These are phyloP conservation scores for Nothophoma quercina DNA, from an alignment of 2,329 filamentous ascomycete genomes.

Conservation along the genomic window DNA sequence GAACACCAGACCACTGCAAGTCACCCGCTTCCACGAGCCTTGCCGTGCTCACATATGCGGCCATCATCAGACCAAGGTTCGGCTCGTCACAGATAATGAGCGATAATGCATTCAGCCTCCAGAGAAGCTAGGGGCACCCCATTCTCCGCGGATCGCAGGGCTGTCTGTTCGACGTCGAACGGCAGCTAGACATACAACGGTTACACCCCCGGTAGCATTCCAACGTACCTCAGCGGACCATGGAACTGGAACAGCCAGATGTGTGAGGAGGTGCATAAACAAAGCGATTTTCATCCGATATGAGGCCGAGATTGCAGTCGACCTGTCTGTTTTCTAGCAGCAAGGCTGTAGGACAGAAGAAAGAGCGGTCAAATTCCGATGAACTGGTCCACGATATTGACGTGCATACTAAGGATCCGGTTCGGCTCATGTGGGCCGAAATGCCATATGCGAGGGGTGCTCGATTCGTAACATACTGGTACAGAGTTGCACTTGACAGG, in stretches of 20 bases:
- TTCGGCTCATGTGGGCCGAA: slow-evolving; percentile 13
- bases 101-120: slow-evolving; percentile 6
- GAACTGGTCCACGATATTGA: slow-evolving; percentile 14
- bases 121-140: slow-evolving; percentile 10
- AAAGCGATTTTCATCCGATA: slow-evolving; percentile 5
- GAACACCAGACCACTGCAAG: slow-evolving; percentile 10
- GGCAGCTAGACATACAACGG: slow-evolving; percentile 18
- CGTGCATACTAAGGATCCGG: slow-evolving; percentile 6
- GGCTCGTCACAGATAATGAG: slow-evolving; percentile 6
- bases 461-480: slow-evolving; percentile 10
- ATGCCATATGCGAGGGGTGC: slow-evolving; percentile 18
- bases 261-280: slow-evolving; percentile 15
- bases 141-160: slow-evolving; percentile 11
- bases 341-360: slow-evolving; percentile 3
- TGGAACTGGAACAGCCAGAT: slow-evolving; percentile 15
- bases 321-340: slow-evolving; percentile 1
- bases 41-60: slow-evolving; percentile 13
- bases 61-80: slow-evolving; percentile 12
- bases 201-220: slow-evolving; percentile 21
- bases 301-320: slow-evolving; percentile 8
- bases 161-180: slow-evolving; percentile 12
- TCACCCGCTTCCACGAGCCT: slow-evolving; percentile 13
- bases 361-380: slow-evolving; percentile 14
- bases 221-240: slow-evolving; percentile 13
- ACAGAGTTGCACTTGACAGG: slow-evolving; percentile 14